Evolutionary conservation across 139 green algal species (phyloP).

Genomic region (Coelastrella sp.): DNA sequence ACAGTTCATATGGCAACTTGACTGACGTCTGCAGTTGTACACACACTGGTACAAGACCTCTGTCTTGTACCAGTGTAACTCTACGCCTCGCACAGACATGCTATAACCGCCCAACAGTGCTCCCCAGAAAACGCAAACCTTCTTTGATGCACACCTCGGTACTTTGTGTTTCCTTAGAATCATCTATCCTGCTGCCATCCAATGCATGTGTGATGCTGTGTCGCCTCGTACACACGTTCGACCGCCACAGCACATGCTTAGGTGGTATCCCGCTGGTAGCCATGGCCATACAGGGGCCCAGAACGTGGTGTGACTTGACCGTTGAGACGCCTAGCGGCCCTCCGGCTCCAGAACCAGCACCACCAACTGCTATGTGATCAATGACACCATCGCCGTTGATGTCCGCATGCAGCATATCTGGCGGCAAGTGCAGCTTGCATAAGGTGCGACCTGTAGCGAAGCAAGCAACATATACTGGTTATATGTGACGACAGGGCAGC

Average conservation of each 20-base stretch:
- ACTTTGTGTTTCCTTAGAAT: not conserved
- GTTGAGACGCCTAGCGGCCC: constrained; percentile 31
- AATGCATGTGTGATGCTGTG: not conserved
- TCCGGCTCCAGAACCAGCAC: not conserved
- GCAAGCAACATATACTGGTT: not conserved
- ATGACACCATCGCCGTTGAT: constrained; percentile 96
- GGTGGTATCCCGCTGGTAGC: constrained; percentile 86
- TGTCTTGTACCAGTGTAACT: no score
- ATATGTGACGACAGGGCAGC: no score
- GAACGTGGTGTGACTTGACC: not conserved
- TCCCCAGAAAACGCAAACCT: not conserved
- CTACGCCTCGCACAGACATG: no score
- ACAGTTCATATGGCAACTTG: no score
- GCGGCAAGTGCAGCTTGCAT: constrained; percentile 88
- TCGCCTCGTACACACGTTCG: constrained; percentile 8
- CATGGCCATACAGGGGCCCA: constrained; percentile 63
- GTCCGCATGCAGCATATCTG: constrained; percentile 89
- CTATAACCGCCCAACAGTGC: not conserved
- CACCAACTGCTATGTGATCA: constrained; percentile 83
- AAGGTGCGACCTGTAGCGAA: constrained; percentile 72
- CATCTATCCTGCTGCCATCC: constrained; percentile 1
- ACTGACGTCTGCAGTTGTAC: no score
- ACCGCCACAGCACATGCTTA: constrained; percentile 70
- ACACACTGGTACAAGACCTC: no score
- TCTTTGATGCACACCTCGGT: not conserved